phyloP scores from a whole-genome alignment of 148 eudicot genomes.

The Rhododendron molle region DNA sequence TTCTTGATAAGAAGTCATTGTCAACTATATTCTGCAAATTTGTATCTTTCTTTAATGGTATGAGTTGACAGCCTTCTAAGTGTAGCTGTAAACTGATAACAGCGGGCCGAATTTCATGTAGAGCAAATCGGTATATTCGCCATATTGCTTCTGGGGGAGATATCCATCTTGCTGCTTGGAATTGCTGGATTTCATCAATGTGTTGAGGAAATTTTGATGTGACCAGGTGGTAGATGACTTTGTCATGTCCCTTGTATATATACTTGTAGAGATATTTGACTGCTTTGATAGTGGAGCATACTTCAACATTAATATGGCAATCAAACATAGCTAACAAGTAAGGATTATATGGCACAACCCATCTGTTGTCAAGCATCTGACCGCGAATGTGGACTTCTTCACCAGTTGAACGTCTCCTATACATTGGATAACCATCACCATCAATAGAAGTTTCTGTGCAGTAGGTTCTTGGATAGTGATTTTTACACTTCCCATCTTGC shows the following conservation, averaged over 20 bases:
- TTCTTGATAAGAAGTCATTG: accelerated
- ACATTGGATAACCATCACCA: too few species aligned
- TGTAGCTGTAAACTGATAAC: not conserved
- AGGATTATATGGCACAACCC: too few species aligned
- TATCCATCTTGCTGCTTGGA: not conserved
- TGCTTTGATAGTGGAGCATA: not conserved
- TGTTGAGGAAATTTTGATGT: not conserved
- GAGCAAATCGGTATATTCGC: not conserved
- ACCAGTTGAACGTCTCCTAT: too few species aligned
- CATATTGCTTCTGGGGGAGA: not conserved
- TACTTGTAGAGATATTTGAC: too few species aligned
- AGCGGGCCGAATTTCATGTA: not conserved
- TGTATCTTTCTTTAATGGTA: not conserved
- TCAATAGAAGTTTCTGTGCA: too few species aligned
- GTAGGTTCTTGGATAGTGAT: too few species aligned
- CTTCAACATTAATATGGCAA: not conserved
- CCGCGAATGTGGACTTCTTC: too few species aligned
- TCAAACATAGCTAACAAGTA: too few species aligned
- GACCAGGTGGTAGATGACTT: too few species aligned
- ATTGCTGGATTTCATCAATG: not conserved
- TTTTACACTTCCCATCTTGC: too few species aligned
- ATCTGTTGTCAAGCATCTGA: too few species aligned
- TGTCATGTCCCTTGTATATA: too few species aligned
- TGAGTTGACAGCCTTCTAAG: not conserved
- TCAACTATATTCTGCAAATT: not conserved